Conservation (phyloP, 345 rosid species). For the Lepidium aucheri region DNA sequence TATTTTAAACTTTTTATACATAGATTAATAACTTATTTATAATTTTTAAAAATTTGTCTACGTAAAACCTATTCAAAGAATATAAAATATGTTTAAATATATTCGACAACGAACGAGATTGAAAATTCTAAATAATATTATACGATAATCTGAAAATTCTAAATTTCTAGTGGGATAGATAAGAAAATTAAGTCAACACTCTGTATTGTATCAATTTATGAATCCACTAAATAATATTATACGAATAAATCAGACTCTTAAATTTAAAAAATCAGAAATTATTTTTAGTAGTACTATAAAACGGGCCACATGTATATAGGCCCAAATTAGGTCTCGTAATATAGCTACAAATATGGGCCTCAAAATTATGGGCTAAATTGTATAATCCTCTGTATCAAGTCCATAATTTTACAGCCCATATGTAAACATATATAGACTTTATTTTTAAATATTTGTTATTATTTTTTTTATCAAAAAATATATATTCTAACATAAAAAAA, state of each 20-base stretch:
- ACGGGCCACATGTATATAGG: background rate
- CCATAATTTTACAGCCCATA: no score
- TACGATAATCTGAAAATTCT: background rate
- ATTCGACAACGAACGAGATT: no score
- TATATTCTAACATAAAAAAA: no score
- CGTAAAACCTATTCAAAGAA: no score
- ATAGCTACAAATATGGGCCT: background rate
- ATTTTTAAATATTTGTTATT: no score
- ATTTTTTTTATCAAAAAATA: no score
- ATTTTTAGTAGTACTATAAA: background rate
- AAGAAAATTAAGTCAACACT: slow-evolving; percentile 9
- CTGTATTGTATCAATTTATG: background rate
- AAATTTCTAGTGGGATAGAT: background rate
- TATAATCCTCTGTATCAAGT: background rate
- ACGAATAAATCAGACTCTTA: background rate
- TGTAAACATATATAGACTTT: no score
- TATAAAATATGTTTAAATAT: background rate
- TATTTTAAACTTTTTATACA: no score
- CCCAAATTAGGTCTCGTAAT: background rate
- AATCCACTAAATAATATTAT: background rate
- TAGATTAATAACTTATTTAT: no score
- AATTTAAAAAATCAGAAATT: background rate
- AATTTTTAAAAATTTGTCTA: no score
- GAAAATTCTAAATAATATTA: background rate
- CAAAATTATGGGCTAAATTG: background rate